Base-by-base conservation (phyloP, 371 early-diverging fungal genomes). In the Capillidium heterosporum region DNA sequence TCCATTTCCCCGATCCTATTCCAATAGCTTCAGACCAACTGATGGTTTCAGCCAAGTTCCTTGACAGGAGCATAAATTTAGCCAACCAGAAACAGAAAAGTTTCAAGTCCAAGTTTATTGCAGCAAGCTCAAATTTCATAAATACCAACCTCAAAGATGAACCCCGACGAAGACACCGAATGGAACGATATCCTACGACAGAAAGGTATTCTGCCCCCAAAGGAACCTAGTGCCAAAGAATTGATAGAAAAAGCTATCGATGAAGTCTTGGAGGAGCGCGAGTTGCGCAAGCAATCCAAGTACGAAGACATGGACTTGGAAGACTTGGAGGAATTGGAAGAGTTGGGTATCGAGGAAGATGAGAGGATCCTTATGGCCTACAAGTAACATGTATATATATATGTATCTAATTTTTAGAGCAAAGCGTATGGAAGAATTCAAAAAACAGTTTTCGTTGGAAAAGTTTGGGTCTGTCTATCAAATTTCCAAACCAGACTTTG, bases 101-200 rank as follows among this genome's bases (percentile, higher is more conserved):
- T 35, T 13, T 35, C n/a, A 13, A 13, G 35, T 13, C 13, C 35
- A 13, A 35, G 13, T 7, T 13, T 35, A 35, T 35, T 7, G 13
- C 4, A 35, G 4, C 4, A 35, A 35, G 13, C 13, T 35, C 35
- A 35, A 35, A 35, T 7, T 35, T 35, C 13, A 35, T 13, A 35
- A 35, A 4, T 7, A 4, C 13, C 13, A 35, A 7, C 13, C 13
- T 13, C 35, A 35, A 35, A 35, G 35, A 35, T 35, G 35, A 71
- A 81, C 62, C 77, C 77, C 31, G 72, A 84, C 60, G 84, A 80
- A 65, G 84, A 84, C 64, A 82, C 84, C 23, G 82, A 84, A 72
- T 82, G 86, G 83, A 92, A 95, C 69, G 94, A 94, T 64, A 85
- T 91, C 57, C 76, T 95, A 51, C 84, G 94, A 49, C 85, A 79